Percentiles rank a stretch among this genome's conserved stretches.
These are phyloP conservation scores for Mucor mucedo DNA, from an alignment of 371 early-diverging fungal species.

Conservation along the genomic window DNA sequence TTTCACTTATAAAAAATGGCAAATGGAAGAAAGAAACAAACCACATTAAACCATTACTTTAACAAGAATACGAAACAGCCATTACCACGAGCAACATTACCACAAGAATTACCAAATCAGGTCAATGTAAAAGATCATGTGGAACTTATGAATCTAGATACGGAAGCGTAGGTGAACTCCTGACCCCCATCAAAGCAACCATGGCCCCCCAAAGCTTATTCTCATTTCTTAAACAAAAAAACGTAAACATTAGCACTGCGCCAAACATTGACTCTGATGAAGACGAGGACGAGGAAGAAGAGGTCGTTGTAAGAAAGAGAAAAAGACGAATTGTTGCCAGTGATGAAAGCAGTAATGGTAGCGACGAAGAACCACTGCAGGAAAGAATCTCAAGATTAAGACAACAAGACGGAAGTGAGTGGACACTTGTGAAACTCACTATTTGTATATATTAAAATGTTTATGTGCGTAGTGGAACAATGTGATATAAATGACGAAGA, in stretches of 20 bases:
- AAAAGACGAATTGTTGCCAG: background rate
- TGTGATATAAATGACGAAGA: constrained; percentile 4
- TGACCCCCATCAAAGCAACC: background rate
- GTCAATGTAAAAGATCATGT: background rate
- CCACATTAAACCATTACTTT: background rate
- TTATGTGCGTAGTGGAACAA: background rate
- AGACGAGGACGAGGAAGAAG: constrained; percentile 1
- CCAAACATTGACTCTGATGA: background rate
- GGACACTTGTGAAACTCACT: background rate
- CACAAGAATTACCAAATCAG: too few relatives aligned
- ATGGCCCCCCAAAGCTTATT: too few relatives aligned
- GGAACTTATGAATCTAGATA: background rate
- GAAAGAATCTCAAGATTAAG: background rate
- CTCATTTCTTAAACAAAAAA: too few relatives aligned
- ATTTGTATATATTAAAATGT: background rate
- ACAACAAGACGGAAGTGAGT: background rate
- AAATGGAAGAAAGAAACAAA: background rate
- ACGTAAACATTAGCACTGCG: too few relatives aligned
- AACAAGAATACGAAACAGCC: background rate
- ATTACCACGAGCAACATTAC: background rate
- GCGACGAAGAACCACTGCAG: background rate
- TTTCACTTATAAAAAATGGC: background rate
- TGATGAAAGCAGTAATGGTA: background rate
- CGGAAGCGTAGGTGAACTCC: background rate
- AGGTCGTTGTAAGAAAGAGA: background rate